A percentile compares a stretch with the other conserved stretches of the same genome.
Conservation (phyloP, 2,329 filamentous ascomycete species). For the Cordyceps pruinosa region DNA sequence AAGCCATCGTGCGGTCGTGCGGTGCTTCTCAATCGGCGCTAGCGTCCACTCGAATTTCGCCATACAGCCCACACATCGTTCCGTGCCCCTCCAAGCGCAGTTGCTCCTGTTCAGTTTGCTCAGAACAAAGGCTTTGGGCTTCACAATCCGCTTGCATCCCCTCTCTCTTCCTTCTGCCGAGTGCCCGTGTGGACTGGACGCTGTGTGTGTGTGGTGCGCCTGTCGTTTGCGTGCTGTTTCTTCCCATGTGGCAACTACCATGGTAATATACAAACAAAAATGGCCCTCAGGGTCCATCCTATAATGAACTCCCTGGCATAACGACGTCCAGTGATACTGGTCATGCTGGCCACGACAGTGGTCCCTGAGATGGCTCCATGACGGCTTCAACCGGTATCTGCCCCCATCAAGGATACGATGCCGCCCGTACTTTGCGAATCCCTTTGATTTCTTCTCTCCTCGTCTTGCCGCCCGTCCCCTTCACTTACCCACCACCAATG, state of each 20-base stretch:
- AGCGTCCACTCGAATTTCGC: background rate
- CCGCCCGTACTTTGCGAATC: background rate
- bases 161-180: background rate
- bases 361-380: background rate
- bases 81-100: background rate
- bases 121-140: no score
- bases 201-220: background rate
- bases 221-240: background rate
- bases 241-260: background rate
- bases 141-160: no score
- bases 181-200: background rate
- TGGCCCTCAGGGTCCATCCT: background rate
- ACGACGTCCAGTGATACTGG: background rate
- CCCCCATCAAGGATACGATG: background rate
- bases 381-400: background rate
- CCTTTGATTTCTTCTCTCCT: background rate
- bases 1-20: constrained; percentile 7
- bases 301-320: background rate
- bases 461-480: background rate
- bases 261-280: background rate
- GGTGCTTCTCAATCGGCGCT: constrained; percentile 8
- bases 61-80: background rate
- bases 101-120: background rate
- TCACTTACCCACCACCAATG: background rate
- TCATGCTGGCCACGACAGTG: background rate